These are phyloP conservation scores for Rhodomyrtus tomentosa DNA, from an alignment of 345 rosid genomes.

Conservation along the genomic window DNA sequence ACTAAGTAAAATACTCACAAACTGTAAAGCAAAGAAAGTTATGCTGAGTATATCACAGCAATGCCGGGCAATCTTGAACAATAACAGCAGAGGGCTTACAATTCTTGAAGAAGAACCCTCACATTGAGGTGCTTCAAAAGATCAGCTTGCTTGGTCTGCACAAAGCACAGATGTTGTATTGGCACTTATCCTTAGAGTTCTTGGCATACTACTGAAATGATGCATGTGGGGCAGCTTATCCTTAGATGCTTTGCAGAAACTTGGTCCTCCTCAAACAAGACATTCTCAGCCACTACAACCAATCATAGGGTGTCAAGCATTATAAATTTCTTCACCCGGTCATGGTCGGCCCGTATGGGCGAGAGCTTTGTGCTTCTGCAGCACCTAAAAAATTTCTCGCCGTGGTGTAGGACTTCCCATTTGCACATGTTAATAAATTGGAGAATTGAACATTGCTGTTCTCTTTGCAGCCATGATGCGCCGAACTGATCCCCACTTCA, in stretches of 20 bases:
- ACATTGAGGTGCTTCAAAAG: neutral
- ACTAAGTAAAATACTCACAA: too few species aligned
- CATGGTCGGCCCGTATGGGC: neutral
- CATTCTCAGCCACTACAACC: neutral
- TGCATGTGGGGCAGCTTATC: neutral
- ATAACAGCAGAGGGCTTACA: neutral
- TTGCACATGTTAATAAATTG: neutral
- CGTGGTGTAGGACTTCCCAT: neutral
- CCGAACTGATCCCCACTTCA: slow-evolving; percentile 18
- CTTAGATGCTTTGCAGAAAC: neutral
- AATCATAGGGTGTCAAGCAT: neutral
- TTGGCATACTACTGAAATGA: neutral
- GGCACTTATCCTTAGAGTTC: neutral
- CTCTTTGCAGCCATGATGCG: slow-evolving; percentile 14
- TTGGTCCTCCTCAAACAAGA: neutral
- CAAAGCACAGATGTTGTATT: neutral
- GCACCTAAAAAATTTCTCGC: neutral
- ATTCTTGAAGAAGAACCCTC: neutral
- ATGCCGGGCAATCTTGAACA: neutral
- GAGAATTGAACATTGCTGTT: neutral
- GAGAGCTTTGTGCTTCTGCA: neutral
- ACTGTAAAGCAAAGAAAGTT: too few species aligned
- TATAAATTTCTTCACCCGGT: neutral
- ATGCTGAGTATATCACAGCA: too few species aligned
- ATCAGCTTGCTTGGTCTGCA: neutral